Base-by-base conservation (phyloP, 1,284 basidiomycete genomes). In the Ganoderma sp. region DNA sequence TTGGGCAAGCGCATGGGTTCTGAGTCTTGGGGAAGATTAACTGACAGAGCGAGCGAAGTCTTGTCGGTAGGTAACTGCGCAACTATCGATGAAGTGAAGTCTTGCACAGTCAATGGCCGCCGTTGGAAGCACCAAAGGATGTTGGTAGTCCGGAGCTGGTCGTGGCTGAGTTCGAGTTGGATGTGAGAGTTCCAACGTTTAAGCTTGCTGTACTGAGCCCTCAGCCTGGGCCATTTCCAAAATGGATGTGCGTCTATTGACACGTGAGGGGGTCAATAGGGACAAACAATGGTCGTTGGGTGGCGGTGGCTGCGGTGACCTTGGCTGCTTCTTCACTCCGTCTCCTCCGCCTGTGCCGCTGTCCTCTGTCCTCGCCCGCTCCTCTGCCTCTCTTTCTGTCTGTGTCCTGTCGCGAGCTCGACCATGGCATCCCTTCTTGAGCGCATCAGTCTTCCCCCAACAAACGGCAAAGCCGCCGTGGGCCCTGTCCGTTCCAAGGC, bases 401-500 rank as follows among this genome's bases (percentile, higher is more conserved):
- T 52, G 15, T 43, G 14, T 43, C 42, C 42, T 52, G 10, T 28
- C 48, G 4, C 8, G 9, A 14, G n/a, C 57, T 62, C 37, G 63
- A 56, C 63, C 63, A 89, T 89, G 88, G 83, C 88, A 56, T 76
- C 75, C 48, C 84, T 92, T 43, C 84, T 92, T 34, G 90, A 91
- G 68, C 89, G 90, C 70, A 85, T 92, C 77, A 87, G 85, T 70
- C 78, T 86, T 63, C 79, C 71, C 22, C n/a, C 41, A 37, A 32
- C 83, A 9, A 80, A 80, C 64, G 76, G 83, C 22, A 74, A 78
- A 22, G 62, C 71, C 58, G 69, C 75, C 15, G 76, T 81, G 39
- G 89, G 90, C 22, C 88, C 90, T 42, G 81, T 88, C 39, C 90
- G 91, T 65, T 82, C 85, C 69, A 89, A 86, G 69, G 78, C 79